Base-by-base conservation (phyloP, 192 early-diverging fungal genomes). In the Chytriomyces sp. region DNA sequence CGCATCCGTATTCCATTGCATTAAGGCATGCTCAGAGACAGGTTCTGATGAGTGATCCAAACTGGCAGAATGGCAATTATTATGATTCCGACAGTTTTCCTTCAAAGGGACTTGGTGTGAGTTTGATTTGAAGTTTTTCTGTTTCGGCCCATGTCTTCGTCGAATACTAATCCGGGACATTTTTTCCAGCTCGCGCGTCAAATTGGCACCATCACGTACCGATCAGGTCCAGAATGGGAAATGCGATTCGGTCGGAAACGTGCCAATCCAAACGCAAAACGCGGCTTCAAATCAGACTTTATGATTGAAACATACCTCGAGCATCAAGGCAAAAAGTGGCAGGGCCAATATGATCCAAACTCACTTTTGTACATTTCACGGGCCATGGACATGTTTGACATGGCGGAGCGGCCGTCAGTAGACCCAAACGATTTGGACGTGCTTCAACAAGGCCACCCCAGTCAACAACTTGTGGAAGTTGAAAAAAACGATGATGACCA, bases 191-290 rank as follows among this genome's bases (percentile, higher is more conserved):
- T 71, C 24, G 69, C 69, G 8, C 35, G 69, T 13, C 69, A 71
- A 50, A 71, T 71, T 59, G 69, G 69, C 18, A 71, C 69, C 13
- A 71, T 71, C 50, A 71, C 69, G 47, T 98, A 98, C 79, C 91
- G 97, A 24, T 97, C 95, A 8, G 97, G 97, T 0, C 97, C 97
- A 47, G 97, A 98, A 85, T 98, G 97, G 97, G 97, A 97, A 80
- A 89, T 91, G 79, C 86, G 97, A 20, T 98, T 98, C 81, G 96
- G 97, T 6, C 83, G 95, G 16, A 92, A 93, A 47, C 88, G 97
- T 44, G 85, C 89, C 10, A 85, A 90, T 24, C 92, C 93, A 11
- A 85, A 91, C 43, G 85, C 50, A 23, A 71, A 71, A 57, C 69
- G 18, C 23, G 50, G 69, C 7, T 28, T 71, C 11, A 8, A 28